phyloP scores from a whole-genome alignment of 2,329 filamentous ascomycete genomes.

The Orbilia blumenaviensis region DNA sequence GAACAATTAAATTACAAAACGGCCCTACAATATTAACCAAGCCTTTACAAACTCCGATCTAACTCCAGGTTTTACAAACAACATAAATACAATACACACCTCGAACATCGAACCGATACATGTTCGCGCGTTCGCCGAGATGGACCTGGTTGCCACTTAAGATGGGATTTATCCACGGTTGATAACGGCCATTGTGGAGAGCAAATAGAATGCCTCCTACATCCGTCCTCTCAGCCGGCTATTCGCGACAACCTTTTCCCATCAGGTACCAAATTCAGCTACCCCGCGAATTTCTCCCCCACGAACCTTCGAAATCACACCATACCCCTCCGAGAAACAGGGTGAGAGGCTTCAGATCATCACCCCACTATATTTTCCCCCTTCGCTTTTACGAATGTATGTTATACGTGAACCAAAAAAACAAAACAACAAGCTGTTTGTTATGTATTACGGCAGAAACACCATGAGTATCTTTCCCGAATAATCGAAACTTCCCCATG shows the following conservation, averaged over 20 bases:
- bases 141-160: neutral
- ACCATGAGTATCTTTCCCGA: conserved; percentile 32
- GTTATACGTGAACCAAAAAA: conserved; percentile 46
- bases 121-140: conserved; percentile 19
- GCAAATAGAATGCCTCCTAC: conserved; percentile 35
- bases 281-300: conserved; percentile 43
- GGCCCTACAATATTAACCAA: neutral
- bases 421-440: conserved; percentile 28
- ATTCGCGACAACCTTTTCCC: conserved; percentile 35
- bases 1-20: conserved; percentile 3
- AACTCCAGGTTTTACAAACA: conserved; percentile 2
- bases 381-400: conserved; percentile 49
- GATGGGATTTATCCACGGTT: conserved; percentile 8
- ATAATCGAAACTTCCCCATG: conserved; percentile 28
- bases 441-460: conserved; percentile 43
- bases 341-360: conserved; percentile 14
- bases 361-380: conserved; percentile 24
- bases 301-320: conserved; percentile 38
- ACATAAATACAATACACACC: neutral
- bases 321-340: conserved; percentile 27
- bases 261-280: conserved; percentile 24
- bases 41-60: conserved; percentile 27
- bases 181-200: conserved; percentile 31
- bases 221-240: conserved; percentile 25
- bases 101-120: conserved; percentile 15